Base-by-base conservation (phyloP, 2,329 filamentous ascomycete species). In the Microsporum canis region DNA sequence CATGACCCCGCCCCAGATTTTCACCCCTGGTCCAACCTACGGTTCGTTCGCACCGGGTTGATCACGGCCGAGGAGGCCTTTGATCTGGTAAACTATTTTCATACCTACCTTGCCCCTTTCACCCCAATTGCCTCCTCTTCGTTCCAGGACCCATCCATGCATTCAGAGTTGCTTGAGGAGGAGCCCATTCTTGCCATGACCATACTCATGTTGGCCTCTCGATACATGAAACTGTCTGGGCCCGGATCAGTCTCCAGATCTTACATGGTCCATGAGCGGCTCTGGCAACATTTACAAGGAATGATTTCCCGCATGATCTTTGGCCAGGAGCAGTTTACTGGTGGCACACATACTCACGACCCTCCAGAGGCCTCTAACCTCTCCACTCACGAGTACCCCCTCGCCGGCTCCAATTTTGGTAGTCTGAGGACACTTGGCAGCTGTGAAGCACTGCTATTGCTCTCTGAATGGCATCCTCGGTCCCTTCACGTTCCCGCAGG, bases 301-400 rank as follows among this genome's bases (percentile, higher is more conserved):
- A 95, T 95, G 87, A 91, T 95, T 65, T 88, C 94, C 72, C 83
- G 90, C 39, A 88, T 92, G 68, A 83, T 95, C n/a, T 95, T 89
- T 85, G 91, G 89, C 6, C 90, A 95, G 69, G 90, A 95, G 72
- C 88, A 91, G 45, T 94, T 95, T 69, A 89, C 89, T 17, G 89
- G 88, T 43, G 89, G 88, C 4, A 84, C 80, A 2, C 85, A 82
- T 49, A 88, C 83, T 71, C 86, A 83, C 3, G 84, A 86, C n/a
- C 55, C 63, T 14, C 38, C 47, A n/a, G 75, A 79, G 17, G 80
- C 79, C 64, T 65, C 68, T 29, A 86, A 86, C 69, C 27, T 36
- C 17, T 62, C 58, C 4, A 8, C 49, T 2, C n/a, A 57, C 12
- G 65, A 66, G 53, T 65, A 61, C 33, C 61, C 64, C 17, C 63